Percentiles rank a stretch among this genome's conserved stretches.
Evolutionary conservation across 805 yeast genomes (phyloP).

Genomic region (Starmerella powellii): DNA sequence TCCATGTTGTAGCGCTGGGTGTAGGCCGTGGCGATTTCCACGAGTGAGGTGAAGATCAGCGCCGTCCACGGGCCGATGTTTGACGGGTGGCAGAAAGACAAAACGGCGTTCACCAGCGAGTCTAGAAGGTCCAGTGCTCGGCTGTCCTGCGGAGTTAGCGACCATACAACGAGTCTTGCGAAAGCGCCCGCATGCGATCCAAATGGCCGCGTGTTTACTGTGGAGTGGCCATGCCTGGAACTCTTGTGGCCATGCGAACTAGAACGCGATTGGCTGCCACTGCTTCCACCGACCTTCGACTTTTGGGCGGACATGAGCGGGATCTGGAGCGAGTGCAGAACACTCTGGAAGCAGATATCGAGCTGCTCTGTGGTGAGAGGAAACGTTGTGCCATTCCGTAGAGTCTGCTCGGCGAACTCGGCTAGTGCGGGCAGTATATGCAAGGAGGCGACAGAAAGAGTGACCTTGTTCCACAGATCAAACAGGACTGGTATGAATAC

Average conservation of each 20-base stretch:
- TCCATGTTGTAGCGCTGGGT: constrained; percentile 26
- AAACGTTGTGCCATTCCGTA: not conserved
- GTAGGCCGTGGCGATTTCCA: constrained; percentile 37
- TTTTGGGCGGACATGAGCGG: constrained; percentile 26
- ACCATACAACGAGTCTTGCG: constrained; percentile 47
- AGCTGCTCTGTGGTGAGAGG: constrained; percentile 48
- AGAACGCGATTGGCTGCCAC: not conserved
- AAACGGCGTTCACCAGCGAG: constrained; percentile 53
- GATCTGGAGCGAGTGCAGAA: constrained; percentile 33
- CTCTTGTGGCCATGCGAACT: not conserved
- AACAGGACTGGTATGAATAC: constrained; percentile 3
- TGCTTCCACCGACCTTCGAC: not conserved
- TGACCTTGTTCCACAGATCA: constrained; percentile 8
- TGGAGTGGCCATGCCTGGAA: no score
- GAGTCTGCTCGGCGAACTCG: constrained; percentile 3
- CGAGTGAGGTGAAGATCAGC: constrained; percentile 52
- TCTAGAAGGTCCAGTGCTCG: constrained; percentile 35
- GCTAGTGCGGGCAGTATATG: constrained; percentile 11
- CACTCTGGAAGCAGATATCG: constrained; percentile 42
- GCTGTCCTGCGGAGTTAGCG: constrained; percentile 38
- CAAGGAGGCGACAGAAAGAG: constrained; percentile 6
- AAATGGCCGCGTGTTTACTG: not conserved
- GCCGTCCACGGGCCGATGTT: constrained; percentile 83
- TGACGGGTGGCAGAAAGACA: constrained; percentile 83
- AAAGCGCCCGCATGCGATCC: constrained; percentile 6